Conservation (phyloP, 768 basidiomycete genomes). For the Amanita rimosa region DNA sequence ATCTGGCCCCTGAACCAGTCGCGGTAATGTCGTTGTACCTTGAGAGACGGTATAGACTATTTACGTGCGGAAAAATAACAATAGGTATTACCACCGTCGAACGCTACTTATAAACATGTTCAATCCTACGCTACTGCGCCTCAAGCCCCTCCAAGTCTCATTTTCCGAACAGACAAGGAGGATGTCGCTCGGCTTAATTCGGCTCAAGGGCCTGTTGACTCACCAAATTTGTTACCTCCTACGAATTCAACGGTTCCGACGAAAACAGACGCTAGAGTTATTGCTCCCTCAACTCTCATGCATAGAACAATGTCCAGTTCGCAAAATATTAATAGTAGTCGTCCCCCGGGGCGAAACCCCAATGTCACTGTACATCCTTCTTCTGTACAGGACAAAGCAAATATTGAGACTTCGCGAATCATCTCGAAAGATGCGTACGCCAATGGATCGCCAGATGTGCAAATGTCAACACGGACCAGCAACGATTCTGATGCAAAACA, state of each 20-base stretch:
- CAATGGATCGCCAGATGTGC: too few relatives aligned
- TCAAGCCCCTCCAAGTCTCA: background rate
- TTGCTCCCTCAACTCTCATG: background rate
- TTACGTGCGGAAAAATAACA: background rate
- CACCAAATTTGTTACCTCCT: background rate
- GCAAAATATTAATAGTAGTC: background rate
- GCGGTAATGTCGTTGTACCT: background rate
- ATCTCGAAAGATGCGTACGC: too few relatives aligned
- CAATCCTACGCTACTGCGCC: background rate
- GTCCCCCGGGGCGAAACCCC: background rate
- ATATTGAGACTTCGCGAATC: background rate
- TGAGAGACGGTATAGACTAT: background rate
- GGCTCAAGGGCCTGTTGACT: background rate
- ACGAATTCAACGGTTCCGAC: background rate
- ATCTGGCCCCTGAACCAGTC: background rate
- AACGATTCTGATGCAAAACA: background rate
- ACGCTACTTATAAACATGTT: background rate
- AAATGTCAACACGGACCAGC: too few relatives aligned
- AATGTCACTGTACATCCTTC: background rate
- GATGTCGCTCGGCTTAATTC: background rate
- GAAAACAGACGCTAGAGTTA: background rate
- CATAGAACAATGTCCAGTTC: background rate
- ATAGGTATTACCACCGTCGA: background rate
- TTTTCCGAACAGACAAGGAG: background rate
- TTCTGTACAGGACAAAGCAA: background rate